Base-by-base conservation (phyloP, 306 rosid genomes). In the Bauhinia variegata region DNA sequence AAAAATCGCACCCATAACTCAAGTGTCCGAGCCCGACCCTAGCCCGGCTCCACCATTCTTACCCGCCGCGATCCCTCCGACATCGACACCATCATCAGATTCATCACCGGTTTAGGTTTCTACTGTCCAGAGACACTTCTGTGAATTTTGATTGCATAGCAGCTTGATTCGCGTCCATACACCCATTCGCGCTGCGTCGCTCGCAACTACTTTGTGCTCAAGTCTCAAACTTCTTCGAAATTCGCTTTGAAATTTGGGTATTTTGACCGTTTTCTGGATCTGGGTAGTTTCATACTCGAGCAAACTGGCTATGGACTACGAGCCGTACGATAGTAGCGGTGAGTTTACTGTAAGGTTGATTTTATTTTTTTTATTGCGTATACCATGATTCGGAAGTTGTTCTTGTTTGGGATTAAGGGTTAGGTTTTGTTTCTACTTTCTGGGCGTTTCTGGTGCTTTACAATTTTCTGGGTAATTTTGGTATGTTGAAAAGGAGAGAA, bases 251-350 rank as follows among this genome's bases (percentile, higher is more conserved):
- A 38, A 32, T 65, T 55, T 74, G 32, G 30, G 34, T 18, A 28
- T 55, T 65, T 54, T 14, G 7, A 46, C 8, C 34, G 37, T 12
- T 15, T 30, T 53, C 59, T 50, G 47, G 53, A 65, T 73, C 63
- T 42, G 43, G 7, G 61, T 7, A 23, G 70, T 58, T 67, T 57
- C 1, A 30, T 65, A 64, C 33, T 30, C 55, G 31, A 67, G 51
- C 80, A 77, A 82, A 57, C 89, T 88, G 89, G 87, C 91, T 77
- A 89, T 92, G 98, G 96, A 89, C 76, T 83, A 87, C 88, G 95
- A 87, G 85, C 96, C 95, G 63, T 89, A 80, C 72, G 98, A 92
- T 66, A 92, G 98, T 80, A 92, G 98, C 64, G 98, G 98, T 92
- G 50, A 81, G 85, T 67, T 80, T 51, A 50, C 64, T 65, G 5